Evolutionary conservation across 345 rosid genomes (phyloP).

Genomic region (Trapa bicornis): DNA sequence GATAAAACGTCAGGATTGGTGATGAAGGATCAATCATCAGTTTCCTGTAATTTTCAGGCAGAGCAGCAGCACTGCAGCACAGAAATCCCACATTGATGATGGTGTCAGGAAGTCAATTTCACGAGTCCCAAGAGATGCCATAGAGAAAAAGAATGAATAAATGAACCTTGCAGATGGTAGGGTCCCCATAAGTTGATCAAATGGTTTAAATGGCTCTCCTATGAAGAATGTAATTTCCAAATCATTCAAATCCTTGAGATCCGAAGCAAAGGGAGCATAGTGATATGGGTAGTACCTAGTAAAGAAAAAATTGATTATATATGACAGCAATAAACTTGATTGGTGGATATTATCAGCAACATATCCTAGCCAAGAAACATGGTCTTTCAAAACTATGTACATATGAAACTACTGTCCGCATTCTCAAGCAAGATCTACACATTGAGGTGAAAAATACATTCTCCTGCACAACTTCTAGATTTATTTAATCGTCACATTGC

Average conservation of each 20-base stretch:
- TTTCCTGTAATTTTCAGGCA: slow-evolving; percentile 66
- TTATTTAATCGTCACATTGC: not conserved
- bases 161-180: slow-evolving; percentile 87
- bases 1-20: slow-evolving; percentile 60
- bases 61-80: slow-evolving; percentile 64
- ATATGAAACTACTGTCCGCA: not conserved
- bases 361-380: not conserved
- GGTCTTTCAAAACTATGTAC: not conserved
- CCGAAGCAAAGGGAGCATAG: slow-evolving; percentile 99
- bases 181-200: slow-evolving; percentile 98
- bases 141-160: not conserved
- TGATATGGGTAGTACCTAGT: slow-evolving; percentile 98
- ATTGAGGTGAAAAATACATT: not conserved
- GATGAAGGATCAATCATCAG: slow-evolving; percentile 84
- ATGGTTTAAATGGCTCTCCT: slow-evolving; percentile 94
- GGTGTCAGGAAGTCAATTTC: slow-evolving; percentile 1
- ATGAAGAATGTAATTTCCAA: slow-evolving; percentile 77
- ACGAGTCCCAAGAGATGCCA: not conserved
- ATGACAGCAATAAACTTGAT: not conserved
- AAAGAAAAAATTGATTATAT: slow-evolving; percentile 6
- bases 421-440: not conserved
- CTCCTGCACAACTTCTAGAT: not conserved
- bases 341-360: not conserved
- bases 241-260: slow-evolving; percentile 62
- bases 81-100: slow-evolving; percentile 10